Evolutionary conservation across 75 land plant genomes (phyloP), one percentile per base, ranked within the genome.

Genomic region (Sequoia sempervirens): DNA sequence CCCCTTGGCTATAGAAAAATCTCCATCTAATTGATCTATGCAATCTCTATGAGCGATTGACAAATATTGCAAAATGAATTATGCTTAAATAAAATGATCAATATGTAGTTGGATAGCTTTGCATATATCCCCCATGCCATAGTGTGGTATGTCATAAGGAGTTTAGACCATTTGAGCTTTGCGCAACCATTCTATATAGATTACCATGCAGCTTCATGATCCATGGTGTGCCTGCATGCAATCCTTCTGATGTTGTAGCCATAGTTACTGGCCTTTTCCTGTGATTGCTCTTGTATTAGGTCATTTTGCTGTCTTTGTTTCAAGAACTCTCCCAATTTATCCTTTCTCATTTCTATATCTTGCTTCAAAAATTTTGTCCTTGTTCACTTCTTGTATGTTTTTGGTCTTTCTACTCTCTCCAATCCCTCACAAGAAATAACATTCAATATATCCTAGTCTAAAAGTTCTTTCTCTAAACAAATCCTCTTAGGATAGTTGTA

Each of bases 331-430:
- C n/a, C n/a, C n/a, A n/a, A n/a, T n/a, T n/a, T n/a, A n/a, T n/a
- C n/a, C n/a, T n/a, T n/a, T n/a, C n/a, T n/a, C n/a, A n/a, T n/a
- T n/a, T n/a, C n/a, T n/a, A n/a, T n/a, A n/a, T n/a, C n/a, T n/a
- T n/a, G n/a, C n/a, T n/a, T n/a, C n/a, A n/a, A n/a, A n/a, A n/a
- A n/a, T n/a, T n/a, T n/a, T n/a, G n/a, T n/a, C n/a, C n/a, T n/a
- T n/a, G n/a, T 34, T 34, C 0, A 34, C 36, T 34, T 0, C 36
- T 34, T 34, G 36, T 34, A 34, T 34, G 0, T 88, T 83, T 97
- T 96, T 11, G 97, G 91, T 81, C 96, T 89, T 75, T 95, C 97
- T 12, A 95, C 85, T 84, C 97, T 92, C 82, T 93, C 93, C 40
- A 80, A 13, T 9, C 96, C 99, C 85, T 97, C 99, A 79, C 99